Evolutionary conservation across 2,329 filamentous ascomycete genomes (phyloP), one percentile per base, ranked within the genome.

Genomic region (Huntiella savannae): DNA sequence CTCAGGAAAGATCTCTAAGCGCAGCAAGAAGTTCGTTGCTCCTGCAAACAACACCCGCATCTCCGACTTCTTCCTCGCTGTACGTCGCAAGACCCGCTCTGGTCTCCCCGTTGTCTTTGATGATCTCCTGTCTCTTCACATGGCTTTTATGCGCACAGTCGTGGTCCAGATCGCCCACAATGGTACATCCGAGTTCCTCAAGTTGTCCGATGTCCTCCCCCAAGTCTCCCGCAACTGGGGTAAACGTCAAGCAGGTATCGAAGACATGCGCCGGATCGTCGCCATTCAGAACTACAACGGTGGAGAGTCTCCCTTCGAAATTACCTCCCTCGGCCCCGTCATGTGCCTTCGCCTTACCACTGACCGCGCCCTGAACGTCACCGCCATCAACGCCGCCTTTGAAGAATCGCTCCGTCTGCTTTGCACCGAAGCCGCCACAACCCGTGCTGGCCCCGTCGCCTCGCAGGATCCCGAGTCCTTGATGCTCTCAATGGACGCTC

Each of bases 161-260:
- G 70, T 73, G 0, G 62, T 86, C 7, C 79, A 85, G 55, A 70
- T 75, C 50, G 77, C 77, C 1, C 80, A 87, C 60, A 75, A 79
- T 58, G 77, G 78, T 49, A 62, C 64, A 28, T 64, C 68, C 40
- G 66, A 72, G 0, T 77, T 82, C 0, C 71, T 77, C 17, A 78
- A 84, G 54, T 59, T 85, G 39, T 65, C 68, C 33, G 63, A 67
- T 28, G 65, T 86, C 33, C 67, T 71, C 33, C 74, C 74, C 7
- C 69, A 75, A 48, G 66, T 83, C 36, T 73, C 79, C 10, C 70
- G 75, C 52, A 65, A 77, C 34, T 87, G 81, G 81, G 78, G 79
- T 49, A 84, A 81, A 62, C 70, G 79, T 32, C 68, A 68, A 48
- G 78, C 85, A 12, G 71, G 67, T 0, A 61, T 71, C 0, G 71